Evolutionary conservation across 108 stramenopile genomes (phyloP), one percentile per base, ranked within the genome.

Genomic region (Licmophora abbreviata): DNA sequence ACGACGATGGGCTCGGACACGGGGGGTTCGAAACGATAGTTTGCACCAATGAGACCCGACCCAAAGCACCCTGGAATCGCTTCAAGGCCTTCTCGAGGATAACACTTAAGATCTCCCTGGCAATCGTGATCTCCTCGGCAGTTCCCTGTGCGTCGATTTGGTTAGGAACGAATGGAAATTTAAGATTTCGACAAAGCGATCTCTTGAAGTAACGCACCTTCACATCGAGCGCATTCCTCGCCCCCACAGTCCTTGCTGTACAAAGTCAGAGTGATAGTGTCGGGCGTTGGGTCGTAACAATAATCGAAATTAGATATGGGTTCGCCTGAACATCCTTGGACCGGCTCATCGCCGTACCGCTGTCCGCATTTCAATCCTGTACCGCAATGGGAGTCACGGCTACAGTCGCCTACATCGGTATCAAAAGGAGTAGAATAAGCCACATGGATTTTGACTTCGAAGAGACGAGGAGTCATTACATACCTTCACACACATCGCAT

Each of bases 331-430:
- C 84, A 86, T 32, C 77, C 77, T 6, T 77, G 84, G 30, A 82
- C 76, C 3, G 30, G 25, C 29, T 76, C 72, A 29, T 15, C 36
- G 23, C 50, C 60, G 17, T 48, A 46, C 15, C 77, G 63, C 21
- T 60, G 51, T 31, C 58, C 53, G 44, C 84, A 86, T 17, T 56
- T 48, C n/a, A 86, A 44, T 1, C 71, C 73, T 12, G 36, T 3
- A 5, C 45, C 62, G 49, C 84, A 86, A 51, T 79, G 77, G 11
- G 30, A 45, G 54, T 73, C 63, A n/a, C 17, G 27, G 30, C 77
- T 78, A 36, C 84, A 86, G 41, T 79, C 80, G 28, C 84, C 84
- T 12, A 66, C 51, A 51, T 80, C 81, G 8, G 58, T 29, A 5
- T 27, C 25, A 36, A 81, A 59, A 10, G 76, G 85, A 27, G 48